Evolutionary conservation across 495 filamentous ascomycete genomes (phyloP), one percentile per base, ranked within the genome.

Genomic region (Pyrenopolyporus hunteri): DNA sequence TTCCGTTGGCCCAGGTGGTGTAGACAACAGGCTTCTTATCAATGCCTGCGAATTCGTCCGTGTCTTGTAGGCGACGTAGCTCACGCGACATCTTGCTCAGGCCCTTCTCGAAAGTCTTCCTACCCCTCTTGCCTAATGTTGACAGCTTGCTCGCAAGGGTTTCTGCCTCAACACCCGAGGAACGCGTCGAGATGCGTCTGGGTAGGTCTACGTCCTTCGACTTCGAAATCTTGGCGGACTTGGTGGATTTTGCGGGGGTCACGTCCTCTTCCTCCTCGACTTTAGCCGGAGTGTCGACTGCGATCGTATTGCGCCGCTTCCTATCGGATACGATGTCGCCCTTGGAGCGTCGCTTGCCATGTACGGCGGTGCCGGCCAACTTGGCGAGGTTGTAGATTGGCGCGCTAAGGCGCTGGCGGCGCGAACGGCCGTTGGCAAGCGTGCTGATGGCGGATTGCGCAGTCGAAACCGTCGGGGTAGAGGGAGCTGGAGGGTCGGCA

Each of bases 301-400:
- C 75, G 37, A 78, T 73, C 4, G 77, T 75, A 13, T 16, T 25
- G 19, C 72, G 70, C 25, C 80, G 75, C 17, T 74, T 70, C 28
- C 71, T 68, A 45, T 71, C 71, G 58, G 65, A 58, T 2, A 70
- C 70, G 7, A 63, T 22, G 43, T 78, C 76, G 17, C 74, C 75
- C 17, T 75, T 78, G 7, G 74, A 51, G 48, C 71, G 59, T 46
- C 74, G 73, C 22, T 70, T 76, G 16, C 77, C 76, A 51, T 80
- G 76, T 29, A 66, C 64, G 11, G 72, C 73, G 13, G 78, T 83
- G 11, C 81, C 80, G 22, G 69, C 74, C 6, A 86, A 68, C 35
- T 80, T 73, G 25, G 79, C 74, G 22, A 85, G 69, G 50, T 86
- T 86, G 70, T 85, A 86, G 17, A 82, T 76, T 2, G 76, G 76